Base-by-base conservation (phyloP, 208 protist genomes). In the Trypanosoma vivax region DNA sequence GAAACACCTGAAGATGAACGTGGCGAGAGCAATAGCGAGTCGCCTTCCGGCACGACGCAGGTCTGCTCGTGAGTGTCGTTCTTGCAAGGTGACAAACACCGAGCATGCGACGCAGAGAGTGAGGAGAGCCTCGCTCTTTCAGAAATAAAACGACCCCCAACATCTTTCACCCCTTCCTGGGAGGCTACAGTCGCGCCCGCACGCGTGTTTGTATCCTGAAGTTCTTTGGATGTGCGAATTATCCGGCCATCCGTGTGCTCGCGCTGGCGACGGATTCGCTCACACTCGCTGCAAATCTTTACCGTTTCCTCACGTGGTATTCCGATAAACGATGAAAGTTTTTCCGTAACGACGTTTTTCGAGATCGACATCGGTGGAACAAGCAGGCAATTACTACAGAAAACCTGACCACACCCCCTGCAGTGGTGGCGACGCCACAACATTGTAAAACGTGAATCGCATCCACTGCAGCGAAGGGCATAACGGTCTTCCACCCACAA, bases 401-500 rank as follows among this genome's bases (percentile, higher is more conserved):
- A 93, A 1, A 93, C 65, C 50, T 90, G 82, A 2, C 85, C 85
- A 41, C 85, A 93, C 34, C 77, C 58, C 0, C 85, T 66, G 55
- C 85, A 93, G 55, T 93, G 85, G 53, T 93, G 85, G 5, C 74
- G 73, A 11, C 85, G 75, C 5, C 76, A 61, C 16, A 88, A 43
- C n/a, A 83, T 41, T 0, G 65, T 74, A 50, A 93, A 93, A 48
- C 57, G 61, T 24, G 67, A 58, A 6, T 70, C 47, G 48, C 85
- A 93, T 1, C 55, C 59, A 14, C 76, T 48, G 47, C 85, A 93
- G 11, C 73, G 76, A 28, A 74, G 31, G 4, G 75, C 85, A 41
- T 83, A 88, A 23, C 58, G 59, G 57, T 93, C 85, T 14, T 84
- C 79, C 11, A 93, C 81, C 85, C 85, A 93, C 3, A 93, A 54